Percentiles rank a stretch among this genome's conserved stretches.
Evolutionary conservation across 1,139 yeast species (phyloP).

Genomic region (Kodamaea arcana): DNA sequence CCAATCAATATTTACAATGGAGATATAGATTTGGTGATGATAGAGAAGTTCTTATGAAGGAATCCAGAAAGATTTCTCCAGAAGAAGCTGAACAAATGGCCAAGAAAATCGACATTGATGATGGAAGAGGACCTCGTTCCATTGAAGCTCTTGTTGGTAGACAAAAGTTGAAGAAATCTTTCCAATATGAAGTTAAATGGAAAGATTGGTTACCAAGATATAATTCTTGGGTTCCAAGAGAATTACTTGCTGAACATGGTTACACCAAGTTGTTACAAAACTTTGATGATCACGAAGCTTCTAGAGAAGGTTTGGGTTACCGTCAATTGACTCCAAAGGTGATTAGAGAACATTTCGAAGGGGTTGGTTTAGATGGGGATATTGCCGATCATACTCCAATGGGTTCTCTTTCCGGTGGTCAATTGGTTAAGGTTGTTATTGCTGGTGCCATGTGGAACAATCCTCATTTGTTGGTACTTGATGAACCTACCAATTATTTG

Average conservation of each 20-base stretch:
- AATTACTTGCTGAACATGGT: constrained; percentile 72
- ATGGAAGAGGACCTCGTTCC: constrained; percentile 85
- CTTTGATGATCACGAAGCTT: constrained; percentile 97
- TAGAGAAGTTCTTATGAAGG: constrained; percentile 91
- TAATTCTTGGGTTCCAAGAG: constrained; percentile 92
- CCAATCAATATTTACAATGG: constrained; percentile 97
- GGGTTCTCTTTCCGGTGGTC: constrained; percentile 97
- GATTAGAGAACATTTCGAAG: constrained; percentile 94
- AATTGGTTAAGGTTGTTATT: constrained; percentile 94
- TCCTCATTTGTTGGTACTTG: constrained; percentile 95
- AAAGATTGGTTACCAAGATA: constrained; percentile 86
- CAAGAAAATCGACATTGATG: constrained; percentile 73
- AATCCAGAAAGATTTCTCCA: constrained; percentile 80
- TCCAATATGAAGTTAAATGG: constrained; percentile 98
- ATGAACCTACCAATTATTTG: constrained; percentile 97
- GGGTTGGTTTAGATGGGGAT: constrained; percentile 94
- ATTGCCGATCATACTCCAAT: constrained; percentile 97
- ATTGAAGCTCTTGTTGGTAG: constrained; percentile 96
- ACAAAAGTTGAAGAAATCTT: constrained; percentile 91
- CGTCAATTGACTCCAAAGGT: constrained; percentile 89
- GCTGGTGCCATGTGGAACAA: constrained; percentile 99
- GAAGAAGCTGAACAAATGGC: constrained; percentile 80
- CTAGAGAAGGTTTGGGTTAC: constrained; percentile 97
- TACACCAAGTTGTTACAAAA: constrained; percentile 85
- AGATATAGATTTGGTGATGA: constrained; percentile 97